Conservation (phyloP, 345 rosid species). For the Hibiscus tridactylites region DNA sequence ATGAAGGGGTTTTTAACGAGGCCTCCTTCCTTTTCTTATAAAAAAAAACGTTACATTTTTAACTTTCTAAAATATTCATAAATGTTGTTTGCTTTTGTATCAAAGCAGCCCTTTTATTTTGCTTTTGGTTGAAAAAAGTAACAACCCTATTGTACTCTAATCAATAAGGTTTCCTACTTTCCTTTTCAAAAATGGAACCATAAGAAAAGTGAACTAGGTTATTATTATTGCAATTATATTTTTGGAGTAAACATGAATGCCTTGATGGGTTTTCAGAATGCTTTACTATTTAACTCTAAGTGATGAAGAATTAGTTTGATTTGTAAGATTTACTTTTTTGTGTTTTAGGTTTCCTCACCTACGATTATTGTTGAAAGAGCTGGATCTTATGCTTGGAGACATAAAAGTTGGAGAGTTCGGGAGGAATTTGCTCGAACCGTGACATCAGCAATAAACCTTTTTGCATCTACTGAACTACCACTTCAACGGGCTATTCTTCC, state of each 20-base stretch:
- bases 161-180: background rate
- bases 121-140: background rate
- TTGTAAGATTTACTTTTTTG: constrained; percentile 3
- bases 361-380: constrained; percentile 97
- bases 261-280: background rate
- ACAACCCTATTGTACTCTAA: background rate
- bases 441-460: constrained; percentile 85
- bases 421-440: constrained; percentile 96
- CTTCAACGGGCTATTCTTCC: constrained; percentile 96
- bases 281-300: background rate
- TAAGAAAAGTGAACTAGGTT: background rate
- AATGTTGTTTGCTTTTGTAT: background rate
- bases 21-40: too few species aligned
- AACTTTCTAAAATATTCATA: background rate
- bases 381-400: constrained; percentile 91
- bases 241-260: background rate
- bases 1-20: too few species aligned
- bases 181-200: too few species aligned
- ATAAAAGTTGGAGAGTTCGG: constrained; percentile 95
- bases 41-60: background rate
- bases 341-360: constrained; percentile 85
- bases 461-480: constrained; percentile 89
- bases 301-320: background rate
- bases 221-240: background rate
- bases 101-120: background rate